Evolutionary conservation across 257 asterid species (phyloP).

Genomic region (Fraxinus excelsior): DNA sequence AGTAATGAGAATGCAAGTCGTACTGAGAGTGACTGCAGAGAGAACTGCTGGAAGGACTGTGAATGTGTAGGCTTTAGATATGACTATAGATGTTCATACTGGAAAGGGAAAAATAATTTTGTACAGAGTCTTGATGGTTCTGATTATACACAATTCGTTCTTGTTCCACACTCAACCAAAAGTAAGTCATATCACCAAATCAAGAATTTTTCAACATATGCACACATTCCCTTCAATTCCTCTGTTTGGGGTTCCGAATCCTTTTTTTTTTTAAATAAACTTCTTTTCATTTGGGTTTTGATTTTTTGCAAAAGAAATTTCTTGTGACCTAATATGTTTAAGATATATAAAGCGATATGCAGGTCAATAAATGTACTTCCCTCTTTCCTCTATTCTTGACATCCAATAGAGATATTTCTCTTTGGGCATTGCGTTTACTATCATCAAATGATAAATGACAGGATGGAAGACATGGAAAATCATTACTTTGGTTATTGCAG

Average conservation of each 20-base stretch:
- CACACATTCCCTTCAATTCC: too few relatives aligned
- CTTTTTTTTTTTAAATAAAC: too few relatives aligned
- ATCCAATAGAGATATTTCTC: neutral
- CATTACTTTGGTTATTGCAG: neutral
- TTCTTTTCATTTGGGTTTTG: too few relatives aligned
- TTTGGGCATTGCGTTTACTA: neutral
- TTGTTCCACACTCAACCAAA: too few relatives aligned
- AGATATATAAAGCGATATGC: neutral
- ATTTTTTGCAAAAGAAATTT: neutral
- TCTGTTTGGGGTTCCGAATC: too few relatives aligned
- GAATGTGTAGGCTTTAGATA: constrained; percentile 30
- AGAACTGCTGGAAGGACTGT: constrained; percentile 38
- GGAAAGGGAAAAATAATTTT: constrained; percentile 11
- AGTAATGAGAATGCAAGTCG: constrained; percentile 23
- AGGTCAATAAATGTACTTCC: too few relatives aligned
- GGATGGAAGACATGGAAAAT: neutral
- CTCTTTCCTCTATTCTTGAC: neutral
- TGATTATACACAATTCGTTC: too few relatives aligned
- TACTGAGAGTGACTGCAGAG: constrained; percentile 43
- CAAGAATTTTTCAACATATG: too few relatives aligned
- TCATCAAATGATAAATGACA: neutral
- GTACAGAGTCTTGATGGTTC: neutral
- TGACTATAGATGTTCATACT: constrained; percentile 23
- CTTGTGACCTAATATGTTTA: neutral
- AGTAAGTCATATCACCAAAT: too few relatives aligned